Evolutionary conservation across 1,284 basidiomycete genomes (phyloP).

Genomic region (Neotropicomus parvogracilis): DNA sequence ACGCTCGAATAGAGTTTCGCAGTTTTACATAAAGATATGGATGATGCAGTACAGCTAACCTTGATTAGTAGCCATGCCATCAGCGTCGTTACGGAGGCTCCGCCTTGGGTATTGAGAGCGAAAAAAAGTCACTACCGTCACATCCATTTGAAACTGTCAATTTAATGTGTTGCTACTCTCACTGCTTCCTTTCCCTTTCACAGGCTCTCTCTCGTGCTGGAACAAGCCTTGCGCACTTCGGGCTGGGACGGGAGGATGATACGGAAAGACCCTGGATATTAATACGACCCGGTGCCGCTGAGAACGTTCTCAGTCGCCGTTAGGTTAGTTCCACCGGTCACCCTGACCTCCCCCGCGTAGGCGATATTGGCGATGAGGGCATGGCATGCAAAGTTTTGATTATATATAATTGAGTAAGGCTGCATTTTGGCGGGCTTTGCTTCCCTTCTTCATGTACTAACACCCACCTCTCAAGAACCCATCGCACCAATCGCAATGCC

Average conservation of each 20-base stretch:
- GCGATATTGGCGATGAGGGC: slow-evolving; percentile 22
- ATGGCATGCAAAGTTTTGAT: slow-evolving; percentile 15
- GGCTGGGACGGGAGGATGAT: neutral
- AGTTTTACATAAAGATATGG: slow-evolving; percentile 5
- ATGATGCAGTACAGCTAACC: neutral
- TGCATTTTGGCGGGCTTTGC: neutral
- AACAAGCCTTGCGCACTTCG: neutral
- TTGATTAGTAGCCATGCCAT: slow-evolving; percentile 1
- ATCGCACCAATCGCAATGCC: slow-evolving; percentile 18
- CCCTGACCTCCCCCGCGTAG: slow-evolving; percentile 15
- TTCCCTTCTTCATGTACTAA: slow-evolving; percentile 14
- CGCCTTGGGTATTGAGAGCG: neutral
- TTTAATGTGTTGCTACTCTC: neutral
- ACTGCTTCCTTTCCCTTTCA: neutral
- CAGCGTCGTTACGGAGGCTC: neutral
- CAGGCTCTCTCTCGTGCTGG: neutral
- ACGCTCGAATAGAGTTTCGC: slow-evolving; percentile 38
- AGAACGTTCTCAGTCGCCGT: slow-evolving; percentile 8
- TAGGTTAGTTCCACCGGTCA: neutral
- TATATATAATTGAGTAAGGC: slow-evolving; percentile 22
- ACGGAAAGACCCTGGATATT: slow-evolving; percentile 13
- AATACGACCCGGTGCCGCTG: slow-evolving; percentile 15
- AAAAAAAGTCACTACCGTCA: neutral
- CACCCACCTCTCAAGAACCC: neutral
- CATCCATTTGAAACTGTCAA: neutral